phyloP scores from a whole-genome alignment of 176 grass and related monocot genomes.

The Areca catechu region DNA sequence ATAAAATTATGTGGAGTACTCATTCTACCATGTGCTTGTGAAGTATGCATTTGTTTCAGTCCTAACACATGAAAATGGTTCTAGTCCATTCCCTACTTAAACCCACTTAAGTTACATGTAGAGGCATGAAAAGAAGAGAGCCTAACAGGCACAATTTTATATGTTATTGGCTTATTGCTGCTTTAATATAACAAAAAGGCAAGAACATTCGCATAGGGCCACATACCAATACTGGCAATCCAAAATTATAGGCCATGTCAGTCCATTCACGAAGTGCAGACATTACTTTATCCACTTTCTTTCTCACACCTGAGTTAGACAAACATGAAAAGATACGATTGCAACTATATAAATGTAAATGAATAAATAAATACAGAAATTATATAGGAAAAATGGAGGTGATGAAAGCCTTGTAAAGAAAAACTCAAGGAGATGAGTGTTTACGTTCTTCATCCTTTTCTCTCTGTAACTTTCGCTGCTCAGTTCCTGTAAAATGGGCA shows the following conservation, averaged over 20 bases:
- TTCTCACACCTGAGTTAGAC: not conserved
- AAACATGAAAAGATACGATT: not conserved
- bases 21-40: too few relatives aligned
- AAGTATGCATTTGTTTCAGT: too few relatives aligned
- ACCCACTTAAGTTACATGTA: too few relatives aligned
- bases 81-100: too few relatives aligned
- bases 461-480: not conserved
- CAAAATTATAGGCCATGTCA: not conserved
- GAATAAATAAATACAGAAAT: not conserved
- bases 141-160: too few relatives aligned
- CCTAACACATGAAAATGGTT: too few relatives aligned
- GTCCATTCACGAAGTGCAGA: constrained; percentile 7
- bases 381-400: not conserved
- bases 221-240: not conserved
- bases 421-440: not conserved
- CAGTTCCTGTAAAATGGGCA: constrained; percentile 12
- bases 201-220: not conserved
- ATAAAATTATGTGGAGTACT: too few relatives aligned
- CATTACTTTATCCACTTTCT: constrained; percentile 15
- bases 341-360: not conserved
- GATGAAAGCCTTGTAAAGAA: not conserved
- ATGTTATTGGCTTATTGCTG: too few relatives aligned
- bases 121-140: too few relatives aligned
- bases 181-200: not conserved
- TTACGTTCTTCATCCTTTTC: constrained; percentile 9